Evolutionary conservation across 768 basidiomycete species (phyloP).

Genomic region (Cystofilobasidium macerans): DNA sequence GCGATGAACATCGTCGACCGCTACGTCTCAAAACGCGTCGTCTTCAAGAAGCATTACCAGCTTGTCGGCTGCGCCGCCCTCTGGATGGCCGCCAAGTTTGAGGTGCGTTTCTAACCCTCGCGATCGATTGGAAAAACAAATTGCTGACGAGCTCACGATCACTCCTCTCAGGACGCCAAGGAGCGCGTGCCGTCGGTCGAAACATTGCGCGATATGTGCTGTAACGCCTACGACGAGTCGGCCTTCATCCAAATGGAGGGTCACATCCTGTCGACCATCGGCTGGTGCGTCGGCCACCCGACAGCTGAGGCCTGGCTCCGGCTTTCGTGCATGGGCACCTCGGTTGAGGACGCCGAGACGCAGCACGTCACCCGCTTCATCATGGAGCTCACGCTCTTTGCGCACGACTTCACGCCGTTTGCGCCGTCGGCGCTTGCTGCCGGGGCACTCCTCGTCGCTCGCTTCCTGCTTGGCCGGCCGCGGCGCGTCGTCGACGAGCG

Average conservation of each 20-base stretch:
- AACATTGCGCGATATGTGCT: conserved; percentile 88
- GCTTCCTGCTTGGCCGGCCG: conserved; percentile 70
- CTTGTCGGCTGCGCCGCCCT: conserved; percentile 95
- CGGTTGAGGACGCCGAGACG: conserved; percentile 72
- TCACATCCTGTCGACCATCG: conserved; percentile 87
- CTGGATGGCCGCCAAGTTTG: conserved; percentile 99
- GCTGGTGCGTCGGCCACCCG: conserved; percentile 92
- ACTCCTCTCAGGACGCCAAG: conserved; percentile 57
- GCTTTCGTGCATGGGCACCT: conserved; percentile 38
- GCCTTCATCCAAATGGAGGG: conserved; percentile 99
- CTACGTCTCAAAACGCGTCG: conserved; percentile 94
- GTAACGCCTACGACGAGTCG: conserved; percentile 88
- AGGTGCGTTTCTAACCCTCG: conserved; percentile 35
- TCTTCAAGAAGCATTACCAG: conserved; percentile 98
- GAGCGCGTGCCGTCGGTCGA: conserved; percentile 92
- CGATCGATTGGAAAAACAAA: too few relatives aligned
- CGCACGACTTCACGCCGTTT: conserved; percentile 82
- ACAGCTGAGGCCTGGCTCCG: conserved; percentile 97
- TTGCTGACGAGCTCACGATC: too few relatives aligned
- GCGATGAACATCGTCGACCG: conserved; percentile 98
- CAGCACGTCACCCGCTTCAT: conserved; percentile 93
- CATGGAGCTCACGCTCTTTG: conserved; percentile 98
- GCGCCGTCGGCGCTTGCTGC: conserved; percentile 73
- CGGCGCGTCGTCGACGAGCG: conserved; percentile 41
- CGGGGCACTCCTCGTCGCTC: conserved; percentile 75